Evolutionary conservation across 2,329 filamentous ascomycete species (phyloP), one percentile per base, ranked within the genome.

Genomic region (Clarireedia homoeocarpa): DNA sequence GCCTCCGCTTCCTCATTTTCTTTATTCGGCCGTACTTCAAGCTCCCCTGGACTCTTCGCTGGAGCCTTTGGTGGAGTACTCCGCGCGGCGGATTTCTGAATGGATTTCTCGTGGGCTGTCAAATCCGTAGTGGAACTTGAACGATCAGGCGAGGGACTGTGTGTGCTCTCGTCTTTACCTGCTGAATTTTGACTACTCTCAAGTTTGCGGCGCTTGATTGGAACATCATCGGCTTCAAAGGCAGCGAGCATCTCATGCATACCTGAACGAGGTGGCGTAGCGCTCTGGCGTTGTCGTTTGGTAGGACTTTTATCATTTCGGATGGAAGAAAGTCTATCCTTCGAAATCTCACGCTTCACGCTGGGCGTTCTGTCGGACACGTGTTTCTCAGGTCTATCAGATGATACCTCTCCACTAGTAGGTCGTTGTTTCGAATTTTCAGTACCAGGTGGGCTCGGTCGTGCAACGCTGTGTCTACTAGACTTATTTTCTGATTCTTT

Each of bases 271-370:
- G 83, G 79, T 2, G 83, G 82, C 0, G 82, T 84, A 50, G 77
- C 74, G 61, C 83, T 86, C 30, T 75, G 74, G 27, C 83, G 75
- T 62, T 80, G 79, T 44, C 83, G 74, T 67, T 85, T 86, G n/a
- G 73, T 67, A 6, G 78, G 71, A 52, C 70, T 72, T 15, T 49
- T 57, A 26, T 84, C 82, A 14, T 75, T 74, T 6, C 76, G 72
- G 47, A 76, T 72, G 34, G 63, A 64, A 7, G 75, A 75, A 12
- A 77, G 67, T 30, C 76, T 73, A 58, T 85, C 82, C 52, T 76
- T 77, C 3, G 81, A 82, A 59, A 83, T 80, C 59, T 85, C 81
- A 56, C 81, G 74, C 65, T 82, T 85, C 12, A 84, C 67, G 17
- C 80, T 78, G 63, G 84, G 82, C 23, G 81, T 79, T 52, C 80